Evolutionary conservation across 116 monocot genomes (phyloP).

Genomic region (Iris pallida): DNA sequence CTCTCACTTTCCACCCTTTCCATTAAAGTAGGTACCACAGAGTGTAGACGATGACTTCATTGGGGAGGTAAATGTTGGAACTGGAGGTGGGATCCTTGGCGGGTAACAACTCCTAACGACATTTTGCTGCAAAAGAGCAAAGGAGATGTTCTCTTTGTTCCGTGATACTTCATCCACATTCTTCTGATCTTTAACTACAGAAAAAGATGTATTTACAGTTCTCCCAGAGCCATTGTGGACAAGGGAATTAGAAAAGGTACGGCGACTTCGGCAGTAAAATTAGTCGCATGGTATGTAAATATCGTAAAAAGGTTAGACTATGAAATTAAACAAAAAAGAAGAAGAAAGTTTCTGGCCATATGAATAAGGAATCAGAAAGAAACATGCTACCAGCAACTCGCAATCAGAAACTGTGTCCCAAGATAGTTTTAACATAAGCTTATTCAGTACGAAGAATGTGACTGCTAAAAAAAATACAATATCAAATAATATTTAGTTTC

Average conservation of each 20-base stretch:
- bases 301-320: too few species aligned
- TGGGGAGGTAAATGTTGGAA: background rate
- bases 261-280: background rate
- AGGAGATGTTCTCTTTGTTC: conserved; percentile 29
- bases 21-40: conserved; percentile 1
- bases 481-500: too few species aligned
- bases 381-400: too few species aligned
- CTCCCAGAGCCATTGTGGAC: conserved; percentile 42
- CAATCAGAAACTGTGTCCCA: too few species aligned
- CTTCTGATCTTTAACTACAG: conserved; percentile 30
- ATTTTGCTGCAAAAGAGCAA: conserved; percentile 8
- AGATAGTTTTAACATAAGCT: too few species aligned
- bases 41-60: conserved; percentile 10
- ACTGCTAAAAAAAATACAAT: too few species aligned
- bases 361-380: too few species aligned
- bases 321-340: too few species aligned
- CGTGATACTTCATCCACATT: conserved; percentile 6
- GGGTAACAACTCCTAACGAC: conserved; percentile 8
- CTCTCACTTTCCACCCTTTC: too few species aligned
- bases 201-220: conserved; percentile 39
- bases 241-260: conserved; percentile 20
- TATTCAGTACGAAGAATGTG: too few species aligned
- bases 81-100: background rate
- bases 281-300: conserved; percentile 11
- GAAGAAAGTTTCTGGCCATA: too few species aligned